These are phyloP conservation scores for Fusarium luffae DNA, from an alignment of 2,329 filamentous ascomycete species.

Conservation along the genomic window DNA sequence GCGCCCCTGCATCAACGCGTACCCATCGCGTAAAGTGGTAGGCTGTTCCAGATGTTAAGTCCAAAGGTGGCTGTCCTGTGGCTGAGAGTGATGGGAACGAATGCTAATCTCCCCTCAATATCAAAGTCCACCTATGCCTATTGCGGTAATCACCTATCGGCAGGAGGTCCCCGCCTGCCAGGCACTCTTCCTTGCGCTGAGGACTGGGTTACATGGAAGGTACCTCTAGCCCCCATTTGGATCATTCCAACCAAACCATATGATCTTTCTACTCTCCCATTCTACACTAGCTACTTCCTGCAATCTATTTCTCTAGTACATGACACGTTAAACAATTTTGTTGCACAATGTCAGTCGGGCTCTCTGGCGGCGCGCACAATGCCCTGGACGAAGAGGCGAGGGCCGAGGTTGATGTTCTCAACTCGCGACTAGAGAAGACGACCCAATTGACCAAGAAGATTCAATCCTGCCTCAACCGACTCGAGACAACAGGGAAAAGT, in stretches of 20 bases:
- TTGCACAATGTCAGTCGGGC: conserved; percentile 62
- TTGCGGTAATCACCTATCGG: conserved; percentile 29
- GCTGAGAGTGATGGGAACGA: background rate
- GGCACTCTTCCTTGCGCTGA: background rate
- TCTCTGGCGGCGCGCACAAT: conserved; percentile 57
- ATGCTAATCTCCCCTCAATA: background rate
- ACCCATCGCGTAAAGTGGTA: conserved; percentile 45
- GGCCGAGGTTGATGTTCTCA: conserved; percentile 76
- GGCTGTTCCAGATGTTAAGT: background rate
- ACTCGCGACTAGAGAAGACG: conserved; percentile 87
- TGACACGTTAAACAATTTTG: background rate
- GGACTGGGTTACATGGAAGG: background rate
- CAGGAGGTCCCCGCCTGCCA: conserved; percentile 1
- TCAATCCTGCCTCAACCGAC: conserved; percentile 82
- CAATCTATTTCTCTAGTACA: background rate
- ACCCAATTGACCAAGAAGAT: conserved; percentile 95
- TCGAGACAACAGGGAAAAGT: conserved; percentile 89
- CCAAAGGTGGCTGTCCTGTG: conserved; percentile 20
- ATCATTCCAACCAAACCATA: conserved; percentile 2
- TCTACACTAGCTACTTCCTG: background rate
- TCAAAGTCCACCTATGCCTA: conserved; percentile 13
- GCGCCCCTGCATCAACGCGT: conserved; percentile 37
- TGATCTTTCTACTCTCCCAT: conserved; percentile 3
- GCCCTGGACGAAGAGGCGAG: conserved; percentile 73
- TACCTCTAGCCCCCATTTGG: conserved; percentile 7